Conservation (phyloP, 306 rosid genomes). For the Castanospermum australe region DNA sequence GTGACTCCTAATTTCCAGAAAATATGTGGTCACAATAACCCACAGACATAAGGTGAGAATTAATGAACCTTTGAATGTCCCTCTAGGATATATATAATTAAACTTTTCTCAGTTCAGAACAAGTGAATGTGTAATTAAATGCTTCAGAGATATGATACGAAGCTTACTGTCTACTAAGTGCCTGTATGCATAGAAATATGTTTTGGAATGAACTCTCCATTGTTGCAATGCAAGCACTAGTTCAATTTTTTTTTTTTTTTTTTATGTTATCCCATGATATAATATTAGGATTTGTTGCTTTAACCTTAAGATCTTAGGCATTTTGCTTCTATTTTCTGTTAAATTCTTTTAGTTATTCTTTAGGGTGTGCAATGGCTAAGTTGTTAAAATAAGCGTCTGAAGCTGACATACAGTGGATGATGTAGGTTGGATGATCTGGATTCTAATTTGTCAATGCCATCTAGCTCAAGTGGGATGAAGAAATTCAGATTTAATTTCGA, state of each 20-base stretch:
- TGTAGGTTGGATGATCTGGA: slow-evolving; percentile 75
- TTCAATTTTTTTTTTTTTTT: not conserved
- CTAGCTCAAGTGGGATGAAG: slow-evolving; percentile 54
- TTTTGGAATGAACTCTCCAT: not conserved
- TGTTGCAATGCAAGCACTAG: not conserved
- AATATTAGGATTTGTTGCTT: not conserved
- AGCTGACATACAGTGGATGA: slow-evolving; percentile 25
- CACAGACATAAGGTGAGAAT: not conserved
- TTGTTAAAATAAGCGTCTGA: slow-evolving; percentile 1
- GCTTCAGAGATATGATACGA: not conserved
- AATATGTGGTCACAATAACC: not conserved
- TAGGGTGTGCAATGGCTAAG: not conserved
- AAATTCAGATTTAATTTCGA: slow-evolving; percentile 54
- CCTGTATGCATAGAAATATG: not conserved
- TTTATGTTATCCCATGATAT: not conserved
- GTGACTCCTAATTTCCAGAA: not conserved
- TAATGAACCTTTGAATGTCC: not conserved
- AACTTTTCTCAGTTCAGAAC: not conserved
- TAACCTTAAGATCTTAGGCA: not conserved
- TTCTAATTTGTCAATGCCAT: slow-evolving; percentile 40
- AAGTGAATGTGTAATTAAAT: not conserved
- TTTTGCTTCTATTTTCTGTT: not conserved
- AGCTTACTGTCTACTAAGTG: not conserved
- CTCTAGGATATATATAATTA: too few relatives aligned
- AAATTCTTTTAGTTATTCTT: not conserved